Evolutionary conservation across 2,329 filamentous ascomycete species (phyloP).

Genomic region (Graphilbum ipis-grandicollis): DNA sequence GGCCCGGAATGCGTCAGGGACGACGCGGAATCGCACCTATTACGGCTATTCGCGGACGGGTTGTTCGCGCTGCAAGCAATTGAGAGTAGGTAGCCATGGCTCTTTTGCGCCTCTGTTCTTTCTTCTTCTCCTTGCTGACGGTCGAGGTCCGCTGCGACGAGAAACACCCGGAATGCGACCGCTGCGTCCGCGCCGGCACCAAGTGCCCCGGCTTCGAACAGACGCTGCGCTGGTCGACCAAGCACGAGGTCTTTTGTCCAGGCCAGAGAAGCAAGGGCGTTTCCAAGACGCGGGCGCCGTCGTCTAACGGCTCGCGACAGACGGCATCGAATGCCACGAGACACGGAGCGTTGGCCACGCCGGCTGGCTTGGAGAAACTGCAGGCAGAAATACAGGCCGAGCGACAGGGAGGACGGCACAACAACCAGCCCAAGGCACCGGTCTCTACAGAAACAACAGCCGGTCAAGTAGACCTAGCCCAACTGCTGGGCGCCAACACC

Average conservation of each 20-base stretch:
- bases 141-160: constrained; percentile 9
- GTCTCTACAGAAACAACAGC: too few species aligned
- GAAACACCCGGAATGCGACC: constrained; percentile 16
- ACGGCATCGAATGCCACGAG: not conserved
- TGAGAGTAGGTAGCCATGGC: constrained; percentile 3
- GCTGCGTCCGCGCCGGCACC: constrained; percentile 23
- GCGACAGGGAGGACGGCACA: too few species aligned
- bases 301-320: not conserved
- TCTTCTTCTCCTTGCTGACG: constrained; percentile 1
- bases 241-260: constrained; percentile 21
- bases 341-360: too few species aligned
- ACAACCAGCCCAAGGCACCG: too few species aligned
- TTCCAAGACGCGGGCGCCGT: not conserved
- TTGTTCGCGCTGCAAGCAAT: constrained; percentile 9
- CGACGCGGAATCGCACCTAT: constrained; percentile 4
- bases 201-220: constrained; percentile 27
- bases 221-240: constrained; percentile 27
- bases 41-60: constrained; percentile 10
- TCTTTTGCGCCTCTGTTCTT: too few species aligned
- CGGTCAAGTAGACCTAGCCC: too few species aligned
- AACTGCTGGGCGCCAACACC: too few species aligned
- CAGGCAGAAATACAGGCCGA: too few species aligned
- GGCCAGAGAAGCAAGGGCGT: not conserved
- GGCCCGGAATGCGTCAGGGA: not conserved
- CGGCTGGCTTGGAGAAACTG: too few species aligned